Evolutionary conservation across 2,329 filamentous ascomycete species (phyloP).

Genomic region (Monosporascus sp.): DNA sequence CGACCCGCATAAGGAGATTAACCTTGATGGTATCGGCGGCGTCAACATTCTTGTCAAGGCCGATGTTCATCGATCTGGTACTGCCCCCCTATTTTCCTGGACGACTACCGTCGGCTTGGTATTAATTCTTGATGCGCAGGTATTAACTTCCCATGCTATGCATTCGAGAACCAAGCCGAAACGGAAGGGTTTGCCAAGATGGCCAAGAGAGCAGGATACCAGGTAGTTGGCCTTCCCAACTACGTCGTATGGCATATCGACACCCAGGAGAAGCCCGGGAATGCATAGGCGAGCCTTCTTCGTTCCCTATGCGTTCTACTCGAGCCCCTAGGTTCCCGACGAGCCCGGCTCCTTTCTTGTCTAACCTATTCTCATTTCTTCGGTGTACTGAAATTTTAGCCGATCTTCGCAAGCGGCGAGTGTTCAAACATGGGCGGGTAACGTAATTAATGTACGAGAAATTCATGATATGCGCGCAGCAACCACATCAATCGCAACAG

Average conservation of each 20-base stretch:
- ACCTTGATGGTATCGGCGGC: constrained; percentile 91
- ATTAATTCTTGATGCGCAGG: constrained; percentile 45
- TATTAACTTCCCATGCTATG: constrained; percentile 94
- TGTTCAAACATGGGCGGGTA: constrained; percentile 18
- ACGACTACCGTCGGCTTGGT: background rate
- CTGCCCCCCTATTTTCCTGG: constrained; percentile 17
- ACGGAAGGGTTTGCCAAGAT: constrained; percentile 99
- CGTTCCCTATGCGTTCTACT: constrained; percentile 1
- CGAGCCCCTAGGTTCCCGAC: background rate
- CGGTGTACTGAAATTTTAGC: constrained; percentile 18
- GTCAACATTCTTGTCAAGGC: constrained; percentile 98
- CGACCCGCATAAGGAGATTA: constrained; percentile 87
- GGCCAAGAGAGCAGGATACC: constrained; percentile 92
- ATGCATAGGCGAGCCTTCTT: constrained; percentile 39
- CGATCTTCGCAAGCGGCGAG: constrained; percentile 15
- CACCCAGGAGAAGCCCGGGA: constrained; percentile 89
- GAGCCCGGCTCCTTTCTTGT: constrained; percentile 16
- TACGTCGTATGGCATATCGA: constrained; percentile 99
- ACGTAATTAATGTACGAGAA: constrained; percentile 28
- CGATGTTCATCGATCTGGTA: constrained; percentile 91
- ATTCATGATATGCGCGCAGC: constrained; percentile 18
- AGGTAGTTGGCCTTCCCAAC: constrained; percentile 88
- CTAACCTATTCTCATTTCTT: constrained; percentile 19
- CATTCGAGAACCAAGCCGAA: constrained; percentile 98
- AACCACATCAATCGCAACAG: constrained; percentile 17